Percentiles rank a stretch among this genome's conserved stretches.
Conservation (phyloP, 2,329 filamentous ascomycete species). For the Biscogniauxia marginata region DNA sequence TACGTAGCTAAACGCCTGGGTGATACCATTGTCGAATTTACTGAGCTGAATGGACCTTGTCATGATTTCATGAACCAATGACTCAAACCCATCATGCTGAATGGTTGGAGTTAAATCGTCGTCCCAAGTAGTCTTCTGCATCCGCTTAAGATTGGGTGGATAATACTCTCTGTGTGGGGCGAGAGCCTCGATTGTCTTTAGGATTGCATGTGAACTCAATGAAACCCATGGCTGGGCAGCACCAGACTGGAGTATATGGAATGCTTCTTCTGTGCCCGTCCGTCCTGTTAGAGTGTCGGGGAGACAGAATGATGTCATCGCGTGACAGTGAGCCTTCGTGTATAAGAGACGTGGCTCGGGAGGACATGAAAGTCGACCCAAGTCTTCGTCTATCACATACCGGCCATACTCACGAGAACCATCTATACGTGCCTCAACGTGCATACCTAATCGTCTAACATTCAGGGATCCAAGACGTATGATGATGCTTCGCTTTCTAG, state of each 20-base stretch:
- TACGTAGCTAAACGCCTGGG: not conserved
- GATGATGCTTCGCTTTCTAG: constrained; percentile 48
- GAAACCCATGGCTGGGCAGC: constrained; percentile 49
- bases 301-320: constrained; percentile 56
- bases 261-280: constrained; percentile 61
- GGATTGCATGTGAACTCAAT: constrained; percentile 15
- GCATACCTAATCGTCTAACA: constrained; percentile 34
- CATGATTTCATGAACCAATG: constrained; percentile 30
- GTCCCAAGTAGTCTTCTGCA: constrained; percentile 39
- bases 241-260: constrained; percentile 49
- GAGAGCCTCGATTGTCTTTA: constrained; percentile 29
- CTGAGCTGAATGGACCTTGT: constrained; percentile 30
- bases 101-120: constrained; percentile 32
- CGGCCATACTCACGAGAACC: constrained; percentile 42
- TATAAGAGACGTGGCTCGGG: constrained; percentile 54
- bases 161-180: constrained; percentile 36
- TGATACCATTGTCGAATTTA: constrained; percentile 10
- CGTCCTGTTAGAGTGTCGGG: constrained; percentile 56
- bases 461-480: constrained; percentile 46
- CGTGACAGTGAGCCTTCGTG: constrained; percentile 57
- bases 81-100: constrained; percentile 39
- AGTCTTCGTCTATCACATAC: constrained; percentile 52
- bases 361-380: constrained; percentile 56
- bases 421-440: constrained; percentile 40
- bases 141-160: constrained; percentile 30